phyloP scores from a whole-genome alignment of 495 filamentous ascomycete species.

The Hypoxylon rickii region DNA sequence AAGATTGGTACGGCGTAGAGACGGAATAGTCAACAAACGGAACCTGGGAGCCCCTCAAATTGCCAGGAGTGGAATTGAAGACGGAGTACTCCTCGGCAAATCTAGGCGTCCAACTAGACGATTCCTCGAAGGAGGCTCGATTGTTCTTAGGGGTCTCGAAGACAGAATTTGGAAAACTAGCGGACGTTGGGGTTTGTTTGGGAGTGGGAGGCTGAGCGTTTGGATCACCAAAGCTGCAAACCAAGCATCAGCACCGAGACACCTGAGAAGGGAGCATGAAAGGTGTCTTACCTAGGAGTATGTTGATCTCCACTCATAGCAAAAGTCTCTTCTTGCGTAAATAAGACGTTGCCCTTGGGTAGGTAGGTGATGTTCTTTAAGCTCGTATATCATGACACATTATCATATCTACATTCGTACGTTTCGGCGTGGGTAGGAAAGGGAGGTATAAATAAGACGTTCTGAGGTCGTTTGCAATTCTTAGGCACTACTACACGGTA shows the following conservation, averaged over 20 bases:
- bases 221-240: conserved; percentile 73
- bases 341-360: conserved; percentile 13
- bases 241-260: conserved; percentile 34
- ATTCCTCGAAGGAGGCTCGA: conserved; percentile 52
- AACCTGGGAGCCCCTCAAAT: conserved; percentile 48
- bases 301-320: conserved; percentile 79
- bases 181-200: conserved; percentile 71
- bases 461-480: conserved; percentile 13
- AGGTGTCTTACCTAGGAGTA: conserved; percentile 66
- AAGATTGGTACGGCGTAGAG: conserved; percentile 38
- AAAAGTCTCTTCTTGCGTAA: conserved; percentile 38
- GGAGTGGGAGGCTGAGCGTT: conserved; percentile 79
- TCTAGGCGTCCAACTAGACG: conserved; percentile 56
- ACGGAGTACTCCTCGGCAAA: conserved; percentile 64
- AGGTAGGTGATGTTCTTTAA: conserved; percentile 12
- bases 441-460: background rate
- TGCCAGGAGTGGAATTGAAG: conserved; percentile 59
- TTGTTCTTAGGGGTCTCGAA: conserved; percentile 69
- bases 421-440: background rate
- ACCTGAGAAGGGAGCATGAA: conserved; percentile 32
- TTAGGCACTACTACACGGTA: conserved; percentile 23
- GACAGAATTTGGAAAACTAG: conserved; percentile 62
- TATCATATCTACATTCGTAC: conserved; percentile 25
- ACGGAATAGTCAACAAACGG: conserved; percentile 47
- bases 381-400: conserved; percentile 33